phyloP scores from a whole-genome alignment of 495 filamentous ascomycete genomes.

The Aspergillus heteromorphus region DNA sequence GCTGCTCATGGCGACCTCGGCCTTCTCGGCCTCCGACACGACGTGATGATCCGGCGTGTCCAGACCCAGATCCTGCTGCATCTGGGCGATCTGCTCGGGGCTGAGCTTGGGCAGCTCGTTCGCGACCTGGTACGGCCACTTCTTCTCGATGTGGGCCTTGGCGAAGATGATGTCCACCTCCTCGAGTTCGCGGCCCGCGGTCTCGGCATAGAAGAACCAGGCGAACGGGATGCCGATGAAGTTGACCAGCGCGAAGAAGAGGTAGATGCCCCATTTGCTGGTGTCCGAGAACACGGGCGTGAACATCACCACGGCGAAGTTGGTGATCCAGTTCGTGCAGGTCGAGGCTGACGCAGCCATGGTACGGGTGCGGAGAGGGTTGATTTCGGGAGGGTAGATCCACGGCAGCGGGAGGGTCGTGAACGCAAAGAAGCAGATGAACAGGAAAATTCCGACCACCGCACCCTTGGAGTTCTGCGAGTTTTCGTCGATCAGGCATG shows the following conservation, averaged over 20 bases:
- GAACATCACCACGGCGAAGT: conserved; percentile 45
- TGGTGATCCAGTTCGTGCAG: conserved; percentile 43
- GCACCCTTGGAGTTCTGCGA: conserved; percentile 29
- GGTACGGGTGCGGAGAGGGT: conserved; percentile 65
- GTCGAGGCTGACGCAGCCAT: conserved; percentile 50
- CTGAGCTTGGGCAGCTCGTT: conserved; percentile 29
- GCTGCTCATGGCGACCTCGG: conserved; percentile 25
- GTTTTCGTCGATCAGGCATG: conserved; percentile 22
- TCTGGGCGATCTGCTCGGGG: conserved; percentile 21
- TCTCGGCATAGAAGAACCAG: conserved; percentile 71
- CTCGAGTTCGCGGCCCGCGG: conserved; percentile 61
- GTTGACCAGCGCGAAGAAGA: conserved; percentile 68
- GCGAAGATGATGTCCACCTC: conserved; percentile 59
- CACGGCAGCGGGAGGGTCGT: conserved; percentile 49
- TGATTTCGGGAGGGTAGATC: conserved; percentile 74
- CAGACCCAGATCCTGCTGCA: conserved; percentile 26
- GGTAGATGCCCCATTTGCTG: conserved; percentile 32
- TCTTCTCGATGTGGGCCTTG: conserved; percentile 37
- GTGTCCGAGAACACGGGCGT: conserved; percentile 34
- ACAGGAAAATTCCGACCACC: conserved; percentile 36
- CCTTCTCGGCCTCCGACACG: conserved; percentile 24
- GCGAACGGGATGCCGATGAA: conserved; percentile 55
- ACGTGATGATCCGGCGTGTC: conserved; percentile 9
- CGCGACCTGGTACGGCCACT: conserved; percentile 30
- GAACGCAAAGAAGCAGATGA: conserved; percentile 37